Evolutionary conservation across 2,329 filamentous ascomycete genomes (phyloP).

Genomic region (Massarina eburnea): DNA sequence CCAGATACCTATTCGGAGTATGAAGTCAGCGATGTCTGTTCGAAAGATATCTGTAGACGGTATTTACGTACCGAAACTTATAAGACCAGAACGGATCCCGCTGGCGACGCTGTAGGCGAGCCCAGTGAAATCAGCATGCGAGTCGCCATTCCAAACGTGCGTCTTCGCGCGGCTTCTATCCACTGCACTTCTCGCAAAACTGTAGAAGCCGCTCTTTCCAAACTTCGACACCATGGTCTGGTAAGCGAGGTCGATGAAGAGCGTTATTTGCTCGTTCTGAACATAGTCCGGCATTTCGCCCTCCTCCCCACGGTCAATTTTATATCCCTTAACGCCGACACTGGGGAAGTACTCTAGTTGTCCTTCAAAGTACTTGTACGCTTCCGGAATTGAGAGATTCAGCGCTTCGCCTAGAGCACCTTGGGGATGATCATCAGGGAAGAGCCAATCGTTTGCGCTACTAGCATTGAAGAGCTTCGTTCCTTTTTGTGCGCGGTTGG

Average conservation of each 20-base stretch:
- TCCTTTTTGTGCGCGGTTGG: conserved; percentile 36
- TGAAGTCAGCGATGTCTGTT: too few species aligned
- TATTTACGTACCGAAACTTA: conserved; percentile 37
- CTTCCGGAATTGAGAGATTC: conserved; percentile 41
- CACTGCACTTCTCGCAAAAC: conserved; percentile 39
- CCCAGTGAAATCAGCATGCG: conserved; percentile 37
- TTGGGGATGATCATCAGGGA: conserved; percentile 24
- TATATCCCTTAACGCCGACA: conserved; percentile 42
- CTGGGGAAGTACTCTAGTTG: conserved; percentile 33
- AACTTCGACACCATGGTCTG: conserved; percentile 36
- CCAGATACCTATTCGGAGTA: too few species aligned
- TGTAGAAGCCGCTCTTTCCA: conserved; percentile 35
- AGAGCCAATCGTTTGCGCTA: conserved; percentile 34
- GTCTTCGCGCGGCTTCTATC: conserved; percentile 33
- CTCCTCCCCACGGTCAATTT: conserved; percentile 45
- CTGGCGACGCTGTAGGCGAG: conserved; percentile 35
- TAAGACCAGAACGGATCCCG: conserved; percentile 36
- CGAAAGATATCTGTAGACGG: too few species aligned
- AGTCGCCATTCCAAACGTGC: conserved; percentile 43
- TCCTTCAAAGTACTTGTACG: conserved; percentile 39
- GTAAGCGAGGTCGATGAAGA: conserved; percentile 37
- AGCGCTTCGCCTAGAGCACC: conserved; percentile 38
- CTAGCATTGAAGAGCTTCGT: conserved; percentile 39
- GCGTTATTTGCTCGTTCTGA: conserved; percentile 40
- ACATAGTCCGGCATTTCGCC: conserved; percentile 42